Conservation (phyloP, 495 filamentous ascomycete genomes). For the Oidiodendron maius region DNA sequence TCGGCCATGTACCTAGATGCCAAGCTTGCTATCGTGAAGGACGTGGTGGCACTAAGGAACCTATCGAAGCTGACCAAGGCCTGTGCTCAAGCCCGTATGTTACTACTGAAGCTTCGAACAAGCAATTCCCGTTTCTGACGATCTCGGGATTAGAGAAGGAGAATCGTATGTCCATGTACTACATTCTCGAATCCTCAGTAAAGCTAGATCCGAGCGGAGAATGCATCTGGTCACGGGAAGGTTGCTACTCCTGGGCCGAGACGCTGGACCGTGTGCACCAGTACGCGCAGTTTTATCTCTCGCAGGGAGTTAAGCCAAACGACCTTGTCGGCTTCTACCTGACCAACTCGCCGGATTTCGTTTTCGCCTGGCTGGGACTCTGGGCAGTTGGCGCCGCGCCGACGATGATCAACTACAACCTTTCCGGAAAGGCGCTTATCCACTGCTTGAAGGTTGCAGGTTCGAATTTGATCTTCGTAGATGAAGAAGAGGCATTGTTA, state of each 20-base stretch:
- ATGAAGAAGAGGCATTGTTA: constrained; percentile 50
- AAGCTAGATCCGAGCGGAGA: constrained; percentile 38
- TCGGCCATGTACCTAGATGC: constrained; percentile 62
- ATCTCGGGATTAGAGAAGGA: constrained; percentile 26
- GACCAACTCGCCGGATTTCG: constrained; percentile 61
- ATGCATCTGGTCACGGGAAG: constrained; percentile 62
- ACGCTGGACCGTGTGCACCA: constrained; percentile 48
- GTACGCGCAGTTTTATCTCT: constrained; percentile 60
- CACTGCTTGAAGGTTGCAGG: constrained; percentile 62
- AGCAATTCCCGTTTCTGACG: background rate
- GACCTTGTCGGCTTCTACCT: constrained; percentile 67
- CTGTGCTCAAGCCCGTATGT: constrained; percentile 20
- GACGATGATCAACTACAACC: constrained; percentile 71
- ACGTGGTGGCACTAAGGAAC: constrained; percentile 36
- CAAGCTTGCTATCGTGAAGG: constrained; percentile 60
- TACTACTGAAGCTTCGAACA: background rate
- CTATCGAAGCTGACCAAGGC: constrained; percentile 27
- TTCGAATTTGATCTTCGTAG: constrained; percentile 57
- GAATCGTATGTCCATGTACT: constrained; percentile 54
- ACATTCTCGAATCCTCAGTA: constrained; percentile 55
- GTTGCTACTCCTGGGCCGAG: constrained; percentile 58
- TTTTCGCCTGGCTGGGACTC: constrained; percentile 56
- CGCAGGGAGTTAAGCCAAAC: constrained; percentile 53
- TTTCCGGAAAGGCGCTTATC: constrained; percentile 57
- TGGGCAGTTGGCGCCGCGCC: constrained; percentile 62